Conservation (phyloP, 768 basidiomycete species). For the Amanita polypyramis region DNA sequence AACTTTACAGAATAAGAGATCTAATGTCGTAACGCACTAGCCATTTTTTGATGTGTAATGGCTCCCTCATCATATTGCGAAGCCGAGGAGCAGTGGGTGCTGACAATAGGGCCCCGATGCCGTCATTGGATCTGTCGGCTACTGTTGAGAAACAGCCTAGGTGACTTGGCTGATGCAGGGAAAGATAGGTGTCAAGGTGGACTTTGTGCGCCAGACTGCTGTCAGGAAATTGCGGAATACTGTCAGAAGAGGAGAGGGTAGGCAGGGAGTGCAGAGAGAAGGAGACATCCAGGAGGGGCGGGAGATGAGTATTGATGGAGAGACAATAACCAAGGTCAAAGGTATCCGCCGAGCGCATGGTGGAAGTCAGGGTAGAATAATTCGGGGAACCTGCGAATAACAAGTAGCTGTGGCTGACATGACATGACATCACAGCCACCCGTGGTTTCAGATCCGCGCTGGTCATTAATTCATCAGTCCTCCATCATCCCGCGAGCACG, state of each 20-base stretch:
- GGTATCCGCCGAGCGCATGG: background rate
- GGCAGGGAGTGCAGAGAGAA: slow-evolving; percentile 5
- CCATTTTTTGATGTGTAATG: slow-evolving; percentile 7
- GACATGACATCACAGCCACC: background rate
- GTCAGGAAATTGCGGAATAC: slow-evolving; percentile 1
- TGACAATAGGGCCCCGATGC: slow-evolving; percentile 2
- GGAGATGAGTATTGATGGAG: background rate
- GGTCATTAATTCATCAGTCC: slow-evolving; percentile 2
- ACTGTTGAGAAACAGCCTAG: background rate
- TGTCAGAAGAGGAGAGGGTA: slow-evolving; percentile 4
- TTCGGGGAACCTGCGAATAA: too few species aligned
- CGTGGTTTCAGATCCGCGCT: background rate
- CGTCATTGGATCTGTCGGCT: background rate
- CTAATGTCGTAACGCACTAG: slow-evolving; percentile 5
- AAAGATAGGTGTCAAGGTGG: slow-evolving; percentile 9
- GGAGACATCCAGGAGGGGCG: background rate
- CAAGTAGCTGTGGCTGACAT: background rate
- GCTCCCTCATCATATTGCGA: slow-evolving; percentile 6
- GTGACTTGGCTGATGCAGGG: slow-evolving; percentile 16
- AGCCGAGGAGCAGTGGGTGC: slow-evolving; percentile 8
- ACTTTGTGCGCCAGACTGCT: slow-evolving; percentile 3
- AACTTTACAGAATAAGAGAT: background rate
- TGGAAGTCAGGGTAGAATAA: background rate
- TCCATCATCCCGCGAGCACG: slow-evolving; percentile 3
- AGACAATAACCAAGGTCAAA: slow-evolving; percentile 5